These are phyloP conservation scores for Neonectria ditissima DNA, from an alignment of 2,329 filamentous ascomycete genomes.

Conservation along the genomic window DNA sequence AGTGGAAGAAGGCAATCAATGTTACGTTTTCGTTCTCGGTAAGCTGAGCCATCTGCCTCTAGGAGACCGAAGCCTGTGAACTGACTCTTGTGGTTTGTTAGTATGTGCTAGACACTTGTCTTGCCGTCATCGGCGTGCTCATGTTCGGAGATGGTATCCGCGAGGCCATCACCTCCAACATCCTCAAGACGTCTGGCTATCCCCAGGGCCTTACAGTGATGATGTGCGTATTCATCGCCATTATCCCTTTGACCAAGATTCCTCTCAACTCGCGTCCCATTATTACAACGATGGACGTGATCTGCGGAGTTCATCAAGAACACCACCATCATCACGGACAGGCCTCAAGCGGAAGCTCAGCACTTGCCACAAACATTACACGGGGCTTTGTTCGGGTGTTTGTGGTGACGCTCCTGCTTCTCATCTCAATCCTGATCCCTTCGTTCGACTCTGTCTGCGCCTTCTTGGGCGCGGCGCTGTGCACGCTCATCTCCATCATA, in stretches of 20 bases:
- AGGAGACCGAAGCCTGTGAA: constrained; percentile 10
- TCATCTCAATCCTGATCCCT: constrained; percentile 77
- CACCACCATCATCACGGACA: constrained; percentile 51
- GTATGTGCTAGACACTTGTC: constrained; percentile 83
- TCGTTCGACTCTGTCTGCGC: constrained; percentile 92
- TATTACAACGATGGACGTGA: constrained; percentile 83
- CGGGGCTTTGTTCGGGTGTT: constrained; percentile 73
- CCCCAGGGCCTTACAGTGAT: constrained; percentile 79
- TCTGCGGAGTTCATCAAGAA: constrained; percentile 75
- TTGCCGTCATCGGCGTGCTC: constrained; percentile 85
- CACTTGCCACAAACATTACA: constrained; percentile 58
- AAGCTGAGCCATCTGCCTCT: constrained; percentile 47
- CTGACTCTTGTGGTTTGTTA: constrained; percentile 46
- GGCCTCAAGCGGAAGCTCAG: constrained; percentile 50
- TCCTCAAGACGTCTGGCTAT: constrained; percentile 80
- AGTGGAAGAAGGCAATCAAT: constrained; percentile 80
- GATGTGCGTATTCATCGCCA: constrained; percentile 87
- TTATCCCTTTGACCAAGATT: constrained; percentile 96
- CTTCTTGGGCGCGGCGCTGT: constrained; percentile 88
- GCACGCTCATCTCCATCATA: constrained; percentile 94
- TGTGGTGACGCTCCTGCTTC: constrained; percentile 77
- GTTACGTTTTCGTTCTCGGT: constrained; percentile 88
- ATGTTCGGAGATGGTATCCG: constrained; percentile 95
- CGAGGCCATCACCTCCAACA: constrained; percentile 92
- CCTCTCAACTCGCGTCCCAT: constrained; percentile 91